phyloP scores from a whole-genome alignment of 179 eudicot species.

The Amaranthus tricolor region DNA sequence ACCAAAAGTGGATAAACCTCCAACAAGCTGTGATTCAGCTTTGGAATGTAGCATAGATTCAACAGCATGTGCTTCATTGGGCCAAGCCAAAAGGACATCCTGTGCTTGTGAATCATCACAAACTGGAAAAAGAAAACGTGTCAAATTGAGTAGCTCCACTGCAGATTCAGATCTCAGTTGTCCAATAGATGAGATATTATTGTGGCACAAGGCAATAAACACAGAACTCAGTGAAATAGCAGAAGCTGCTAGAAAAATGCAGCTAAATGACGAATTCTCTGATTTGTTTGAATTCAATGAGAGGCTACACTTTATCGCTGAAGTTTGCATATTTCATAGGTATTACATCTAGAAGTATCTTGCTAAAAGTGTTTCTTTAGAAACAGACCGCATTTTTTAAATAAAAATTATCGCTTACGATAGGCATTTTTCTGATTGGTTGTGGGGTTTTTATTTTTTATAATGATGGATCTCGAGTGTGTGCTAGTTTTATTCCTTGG shows the following conservation, averaged over 20 bases:
- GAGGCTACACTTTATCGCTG: conserved; percentile 91
- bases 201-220: conserved; percentile 85
- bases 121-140: conserved; percentile 48
- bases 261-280: conserved; percentile 64
- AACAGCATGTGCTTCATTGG: conserved; percentile 33
- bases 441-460: not conserved
- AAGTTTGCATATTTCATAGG: conserved; percentile 98
- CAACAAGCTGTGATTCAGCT: conserved; percentile 37
- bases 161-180: conserved; percentile 31
- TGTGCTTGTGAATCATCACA: conserved; percentile 56
- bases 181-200: conserved; percentile 83
- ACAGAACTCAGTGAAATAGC: conserved; percentile 80
- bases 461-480: not conserved
- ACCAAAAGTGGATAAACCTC: conserved; percentile 31
- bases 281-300: conserved; percentile 68
- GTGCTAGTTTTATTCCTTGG: too few species aligned
- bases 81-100: conserved; percentile 32
- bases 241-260: conserved; percentile 75
- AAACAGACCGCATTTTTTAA: too few species aligned
- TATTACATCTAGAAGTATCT: conserved; percentile 16
- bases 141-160: conserved; percentile 31
- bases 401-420: too few species aligned
- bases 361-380: too few species aligned
- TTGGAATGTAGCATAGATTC: conserved; percentile 33
- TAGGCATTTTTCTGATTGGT: too few species aligned